Base-by-base conservation (phyloP, 345 rosid genomes). In the Stellera chamaejasme region DNA sequence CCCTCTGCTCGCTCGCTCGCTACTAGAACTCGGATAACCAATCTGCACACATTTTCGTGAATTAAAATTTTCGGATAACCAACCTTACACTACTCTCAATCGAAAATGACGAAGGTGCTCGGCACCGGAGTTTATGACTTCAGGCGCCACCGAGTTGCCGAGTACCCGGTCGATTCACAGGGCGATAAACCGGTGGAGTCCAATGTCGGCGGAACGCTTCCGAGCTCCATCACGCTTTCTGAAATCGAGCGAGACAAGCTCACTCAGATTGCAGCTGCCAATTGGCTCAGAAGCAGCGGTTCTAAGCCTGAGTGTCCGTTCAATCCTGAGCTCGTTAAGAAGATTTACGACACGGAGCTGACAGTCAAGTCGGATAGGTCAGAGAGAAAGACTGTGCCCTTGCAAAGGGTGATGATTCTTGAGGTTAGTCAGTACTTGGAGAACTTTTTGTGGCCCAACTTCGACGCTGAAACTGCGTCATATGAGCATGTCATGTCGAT, bases 111-210 rank as follows among this genome's bases (percentile, higher is more conserved):
- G 16, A 89, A 79, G 72, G 91, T 93, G 13, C 79, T 82, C 63
- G 99, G 99, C 55, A 93, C 97, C 10, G 99, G 97, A 56, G 79
- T 87, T 13, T 93, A 78, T 70, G 99, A 93, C 72, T 89, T 93
- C 88, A 93, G 83, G 88, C 97, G 99, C 75, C 99, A 87, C 72
- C 86, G 76, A 10, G 99, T 93, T 10, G 99, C 97, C 1, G 99
- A 93, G 84, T 93, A 93, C 67, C 99, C 97, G 25, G 67, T 81
- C 41, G 98, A 92, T 63, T 19, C 67, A 51, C 72, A 61, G 7
- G 73, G 67, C 10, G 84, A 79, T 45, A 75, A 78, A 55, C 79
- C 82, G 16, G 78, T 62, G n/a, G 85, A 86, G 51, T 54, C 94
- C 49, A 73, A 77, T 63, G 72, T 82, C 28, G 84, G 88, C 9